Evolutionary conservation across 495 filamentous ascomycete genomes (phyloP).

Genomic region (Tuber magnatum): DNA sequence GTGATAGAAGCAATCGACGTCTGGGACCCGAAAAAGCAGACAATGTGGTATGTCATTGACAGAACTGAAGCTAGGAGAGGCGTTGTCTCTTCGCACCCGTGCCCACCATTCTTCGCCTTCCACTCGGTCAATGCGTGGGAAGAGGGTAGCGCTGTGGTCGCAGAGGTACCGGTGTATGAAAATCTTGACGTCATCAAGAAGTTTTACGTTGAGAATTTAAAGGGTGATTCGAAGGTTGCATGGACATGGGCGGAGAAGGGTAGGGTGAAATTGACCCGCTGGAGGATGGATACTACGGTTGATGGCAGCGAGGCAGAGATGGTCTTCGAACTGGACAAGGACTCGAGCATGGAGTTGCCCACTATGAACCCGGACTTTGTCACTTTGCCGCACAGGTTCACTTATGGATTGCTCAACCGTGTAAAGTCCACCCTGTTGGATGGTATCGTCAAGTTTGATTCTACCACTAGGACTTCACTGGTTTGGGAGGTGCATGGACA

Average conservation of each 20-base stretch:
- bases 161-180: slow-evolving; percentile 44
- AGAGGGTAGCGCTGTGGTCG: slow-evolving; percentile 43
- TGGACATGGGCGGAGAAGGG: slow-evolving; percentile 37
- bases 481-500: slow-evolving; percentile 58
- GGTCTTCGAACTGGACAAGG: slow-evolving; percentile 21
- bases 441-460: slow-evolving; percentile 62
- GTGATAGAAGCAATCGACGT: slow-evolving; percentile 51
- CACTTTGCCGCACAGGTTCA: slow-evolving; percentile 50
- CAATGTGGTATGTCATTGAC: slow-evolving; percentile 65
- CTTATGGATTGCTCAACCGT: slow-evolving; percentile 54
- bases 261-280: slow-evolving; percentile 20
- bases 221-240: slow-evolving; percentile 38
- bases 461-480: slow-evolving; percentile 46
- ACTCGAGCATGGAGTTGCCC: slow-evolving; percentile 52
- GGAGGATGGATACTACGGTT: slow-evolving; percentile 25
- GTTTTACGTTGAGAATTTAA: slow-evolving; percentile 43
- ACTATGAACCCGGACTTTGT: slow-evolving; percentile 57
- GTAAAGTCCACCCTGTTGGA: slow-evolving; percentile 59
- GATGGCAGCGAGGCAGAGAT: slow-evolving; percentile 16
- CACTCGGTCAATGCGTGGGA: slow-evolving; percentile 71
- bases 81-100: slow-evolving; percentile 40
- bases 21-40: slow-evolving; percentile 46
- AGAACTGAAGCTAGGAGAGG: slow-evolving; percentile 41
- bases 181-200: slow-evolving; percentile 51
- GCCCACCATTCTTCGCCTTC: slow-evolving; percentile 58